Conservation (phyloP, 139 green algal species). For the Closterium sp. region DNA sequence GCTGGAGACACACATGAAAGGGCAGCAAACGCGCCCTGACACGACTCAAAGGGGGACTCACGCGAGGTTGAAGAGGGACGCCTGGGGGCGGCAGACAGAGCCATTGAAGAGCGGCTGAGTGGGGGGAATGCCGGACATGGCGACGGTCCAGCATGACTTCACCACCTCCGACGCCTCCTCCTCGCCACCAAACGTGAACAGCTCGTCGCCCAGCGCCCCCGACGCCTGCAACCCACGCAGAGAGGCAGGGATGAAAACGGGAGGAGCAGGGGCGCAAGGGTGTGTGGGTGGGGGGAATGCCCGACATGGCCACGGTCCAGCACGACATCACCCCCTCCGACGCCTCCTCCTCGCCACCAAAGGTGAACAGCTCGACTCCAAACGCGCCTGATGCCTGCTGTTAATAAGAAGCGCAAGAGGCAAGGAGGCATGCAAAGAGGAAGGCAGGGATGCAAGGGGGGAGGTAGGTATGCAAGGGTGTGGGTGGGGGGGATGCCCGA, state of each 20-base stretch:
- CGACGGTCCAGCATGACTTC: conserved; percentile 59
- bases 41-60: background rate
- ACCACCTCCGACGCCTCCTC: background rate
- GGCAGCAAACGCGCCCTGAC: background rate
- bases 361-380: background rate
- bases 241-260: no score
- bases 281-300: no score
- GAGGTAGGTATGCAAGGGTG: conserved; percentile 80
- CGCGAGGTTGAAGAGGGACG: background rate
- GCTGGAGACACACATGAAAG: background rate
- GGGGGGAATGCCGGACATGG: conserved; percentile 74
- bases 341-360: background rate
- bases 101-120: conserved; percentile 77
- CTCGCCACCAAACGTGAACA: background rate
- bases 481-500: conserved; percentile 72
- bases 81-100: conserved; percentile 61
- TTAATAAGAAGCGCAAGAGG: background rate
- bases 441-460: background rate
- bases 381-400: background rate
- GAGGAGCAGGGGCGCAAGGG: no score
- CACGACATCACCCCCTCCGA: background rate
- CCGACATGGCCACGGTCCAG: no score
- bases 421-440: background rate
- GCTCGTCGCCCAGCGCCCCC: background rate
- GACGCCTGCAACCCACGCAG: no score